Evolutionary conservation across 1,284 basidiomycete species (phyloP), one percentile per base, ranked within the genome.

Genomic region (Cryptococcus sp.): DNA sequence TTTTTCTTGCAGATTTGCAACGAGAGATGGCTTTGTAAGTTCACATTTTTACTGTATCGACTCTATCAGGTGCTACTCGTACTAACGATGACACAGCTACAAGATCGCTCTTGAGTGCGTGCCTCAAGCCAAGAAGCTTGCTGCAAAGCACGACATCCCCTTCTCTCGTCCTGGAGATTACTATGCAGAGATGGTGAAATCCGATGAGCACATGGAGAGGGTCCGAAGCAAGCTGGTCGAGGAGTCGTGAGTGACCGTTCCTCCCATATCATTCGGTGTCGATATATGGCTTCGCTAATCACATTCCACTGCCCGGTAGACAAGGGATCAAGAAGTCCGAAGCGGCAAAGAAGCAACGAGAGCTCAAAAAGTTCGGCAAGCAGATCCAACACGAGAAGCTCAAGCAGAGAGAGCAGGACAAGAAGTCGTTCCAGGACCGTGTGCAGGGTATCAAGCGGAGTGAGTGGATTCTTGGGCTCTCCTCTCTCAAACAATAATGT

Each of bases 151-250:
- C 46, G 78, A 79, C 45, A 83, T 95, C 63, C 87, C 92, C 1
- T 99, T 97, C 79, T 88, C 89, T 11, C 88, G 96, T n/a, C 95
- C 95, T 0, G 69, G 84, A 0, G 96, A 99, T 80, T 99, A 93
- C 78, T 99, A 97, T 70, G 95, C 95, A 20, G 95, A 99, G 80
- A 99, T 99, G 95, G 89, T 98, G 70, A 99, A 99, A 80, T 89
- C 88, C 25, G 96, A 99, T 72, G 83, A 91, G 22, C 96, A 99
- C 80, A 99, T 99, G 96, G 93, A 97, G 76, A 86, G 92, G 49
- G 91, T 99, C 67, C 88, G 96, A 51, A 89, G 93, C 69, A 86
- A 89, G 37, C 80, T 98, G 37, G 84, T 99, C 25, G 91, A 98
- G 76, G 95, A 99, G 76, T 62, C 77, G 71, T 73, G 55, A 55